Evolutionary conservation across 176 grass and related monocot species (phyloP).

Genomic region (Echinochloa phyllopogon): DNA sequence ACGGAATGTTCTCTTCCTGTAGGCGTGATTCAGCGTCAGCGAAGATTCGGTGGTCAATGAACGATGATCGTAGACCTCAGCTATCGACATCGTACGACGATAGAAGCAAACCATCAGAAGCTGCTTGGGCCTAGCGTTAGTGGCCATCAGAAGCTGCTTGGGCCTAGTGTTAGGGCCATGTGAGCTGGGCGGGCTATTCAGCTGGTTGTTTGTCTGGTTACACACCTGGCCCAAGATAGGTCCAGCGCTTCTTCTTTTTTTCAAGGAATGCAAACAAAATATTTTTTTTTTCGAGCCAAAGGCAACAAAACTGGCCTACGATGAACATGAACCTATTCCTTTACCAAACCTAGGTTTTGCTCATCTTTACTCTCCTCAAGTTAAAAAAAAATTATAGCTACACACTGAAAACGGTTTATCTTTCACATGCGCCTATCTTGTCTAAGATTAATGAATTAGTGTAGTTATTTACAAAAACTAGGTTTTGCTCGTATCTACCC

Average conservation of each 20-base stretch:
- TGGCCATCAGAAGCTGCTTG: too few relatives aligned
- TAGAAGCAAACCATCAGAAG: background rate
- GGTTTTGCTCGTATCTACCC: too few relatives aligned
- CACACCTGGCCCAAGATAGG: background rate
- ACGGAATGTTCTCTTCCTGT: constrained; percentile 9
- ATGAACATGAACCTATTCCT: background rate
- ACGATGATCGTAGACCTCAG: background rate
- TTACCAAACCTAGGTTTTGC: background rate
- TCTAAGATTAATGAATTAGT: background rate
- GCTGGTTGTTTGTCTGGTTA: background rate
- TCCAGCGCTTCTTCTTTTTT: background rate
- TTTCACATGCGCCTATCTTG: background rate
- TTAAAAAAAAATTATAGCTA: background rate
- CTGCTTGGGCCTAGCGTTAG: background rate
- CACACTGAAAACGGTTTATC: background rate
- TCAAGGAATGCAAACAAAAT: background rate
- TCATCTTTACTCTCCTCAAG: background rate
- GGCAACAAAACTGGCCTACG: background rate
- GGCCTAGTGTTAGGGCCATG: too few relatives aligned
- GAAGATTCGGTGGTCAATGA: background rate
- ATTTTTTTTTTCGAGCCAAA: background rate
- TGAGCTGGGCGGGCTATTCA: background rate
- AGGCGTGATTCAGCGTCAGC: background rate
- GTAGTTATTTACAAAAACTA: background rate
- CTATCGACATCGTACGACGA: background rate